phyloP scores from a whole-genome alignment of 2,329 filamentous ascomycete species.

The Knufia petricola region DNA sequence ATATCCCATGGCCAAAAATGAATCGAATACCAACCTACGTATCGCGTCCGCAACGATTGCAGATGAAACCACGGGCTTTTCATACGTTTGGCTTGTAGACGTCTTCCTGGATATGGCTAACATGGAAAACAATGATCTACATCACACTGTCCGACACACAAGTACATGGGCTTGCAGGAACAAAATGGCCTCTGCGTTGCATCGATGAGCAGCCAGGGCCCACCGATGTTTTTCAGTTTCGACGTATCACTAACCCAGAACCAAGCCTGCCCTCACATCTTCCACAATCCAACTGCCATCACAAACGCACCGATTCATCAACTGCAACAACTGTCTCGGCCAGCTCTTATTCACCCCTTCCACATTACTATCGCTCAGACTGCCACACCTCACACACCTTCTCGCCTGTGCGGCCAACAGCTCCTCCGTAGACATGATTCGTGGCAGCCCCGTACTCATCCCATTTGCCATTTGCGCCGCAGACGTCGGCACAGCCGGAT shows the following conservation, averaged over 20 bases:
- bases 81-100: too few relatives aligned
- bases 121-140: too few relatives aligned
- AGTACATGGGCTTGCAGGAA: too few relatives aligned
- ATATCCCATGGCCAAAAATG: not conserved
- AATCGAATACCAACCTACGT: not conserved
- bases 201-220: too few relatives aligned
- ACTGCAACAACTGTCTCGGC: slow-evolving; percentile 13
- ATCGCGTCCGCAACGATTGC: not conserved
- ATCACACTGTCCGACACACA: too few relatives aligned
- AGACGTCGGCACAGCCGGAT: not conserved
- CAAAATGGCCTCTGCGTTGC: too few relatives aligned
- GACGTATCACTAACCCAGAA: not conserved
- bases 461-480: slow-evolving; percentile 5
- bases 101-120: too few relatives aligned
- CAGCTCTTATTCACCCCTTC: slow-evolving; percentile 14
- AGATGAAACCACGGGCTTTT: not conserved
- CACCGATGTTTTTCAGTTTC: not conserved
- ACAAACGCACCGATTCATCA: slow-evolving; percentile 22
- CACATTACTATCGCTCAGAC: slow-evolving; percentile 20
- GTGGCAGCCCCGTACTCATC: not conserved
- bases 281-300: slow-evolving; percentile 21
- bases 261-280: slow-evolving; percentile 12
- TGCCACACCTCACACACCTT: slow-evolving; percentile 21
- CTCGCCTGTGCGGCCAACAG: slow-evolving; percentile 13
- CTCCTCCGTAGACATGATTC: not conserved